Base-by-base conservation (phyloP, 2,329 filamentous ascomycete genomes). In the Aspergillus spinulosporus region DNA sequence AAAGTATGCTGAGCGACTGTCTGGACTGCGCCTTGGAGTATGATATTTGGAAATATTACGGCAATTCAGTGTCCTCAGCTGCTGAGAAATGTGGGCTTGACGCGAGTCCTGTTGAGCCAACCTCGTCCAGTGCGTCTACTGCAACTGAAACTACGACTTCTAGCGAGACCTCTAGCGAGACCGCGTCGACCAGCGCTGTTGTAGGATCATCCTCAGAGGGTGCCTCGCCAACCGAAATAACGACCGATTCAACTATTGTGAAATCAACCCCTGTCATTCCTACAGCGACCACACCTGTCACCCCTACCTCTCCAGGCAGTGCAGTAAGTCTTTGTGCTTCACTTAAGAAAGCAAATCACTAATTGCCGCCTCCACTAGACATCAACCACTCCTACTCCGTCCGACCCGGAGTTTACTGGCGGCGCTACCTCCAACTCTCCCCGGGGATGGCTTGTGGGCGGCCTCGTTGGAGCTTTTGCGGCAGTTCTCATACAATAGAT, bases 21-120 rank as follows among this genome's bases (percentile, higher is more conserved):
- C 11, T 57, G 31, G 45, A 43, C 42, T 50, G 50, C n/a, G 55
- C 55, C 12, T 28, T 57, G 3, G 47, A 42, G 14, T 54, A 46
- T 6, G 40, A 57, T n/a, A 54, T 57, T 36, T 57, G 55, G 55
- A 49, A 45, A 26, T 57, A 57, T 46, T 57, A 57, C 26, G 50
- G 46, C 7, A 47, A 37, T 36, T 57, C 50, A 2, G 50, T 57
- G 2, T 49, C 45, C 12, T 36, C 37, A 15, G 55, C 50, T 14
- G 55, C 46, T 12, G 52, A 48, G 9, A 15, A 15, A 8, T 54
- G 55, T 45, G 50, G 55, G 4, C 39, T 57, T 39, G 55, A 57
- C n/a, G 40, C 31, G 6, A 57, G 45, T 11, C 55, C 55, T 8
- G 32, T 57, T 4, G 46, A 57, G 32, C 6, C 44, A 21, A 15